A percentile compares a stretch with the other conserved stretches of the same genome.
These are phyloP conservation scores for Papilionanthe hybrid DNA, from an alignment of 116 monocot species.

Conservation along the genomic window DNA sequence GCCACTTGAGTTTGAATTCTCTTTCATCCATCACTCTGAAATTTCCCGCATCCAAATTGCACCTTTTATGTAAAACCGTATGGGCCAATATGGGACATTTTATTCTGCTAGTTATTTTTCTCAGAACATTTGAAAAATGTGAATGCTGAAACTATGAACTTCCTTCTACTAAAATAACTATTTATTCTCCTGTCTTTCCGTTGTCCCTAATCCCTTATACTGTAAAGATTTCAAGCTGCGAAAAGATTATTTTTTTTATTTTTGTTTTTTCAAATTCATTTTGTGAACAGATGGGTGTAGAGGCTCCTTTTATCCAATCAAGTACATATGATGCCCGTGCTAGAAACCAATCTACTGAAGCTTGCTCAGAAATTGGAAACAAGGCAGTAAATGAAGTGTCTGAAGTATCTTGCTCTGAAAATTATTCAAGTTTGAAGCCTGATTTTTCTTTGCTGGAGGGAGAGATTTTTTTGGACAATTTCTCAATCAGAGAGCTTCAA, in stretches of 20 bases:
- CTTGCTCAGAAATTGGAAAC: conserved; percentile 14
- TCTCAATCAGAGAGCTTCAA: conserved; percentile 46
- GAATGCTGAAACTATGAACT: not conserved
- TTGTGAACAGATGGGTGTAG: not conserved
- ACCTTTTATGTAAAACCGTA: not conserved
- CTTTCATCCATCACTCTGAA: not conserved
- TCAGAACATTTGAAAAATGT: not conserved
- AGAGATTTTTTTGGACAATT: conserved; percentile 37
- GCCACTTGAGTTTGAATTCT: not conserved
- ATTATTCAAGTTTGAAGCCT: conserved; percentile 20
- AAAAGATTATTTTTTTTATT: not conserved
- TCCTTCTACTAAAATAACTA: not conserved
- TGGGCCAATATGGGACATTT: not conserved
- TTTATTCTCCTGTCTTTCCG: not conserved
- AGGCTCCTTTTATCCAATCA: not conserved
- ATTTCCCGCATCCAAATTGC: not conserved
- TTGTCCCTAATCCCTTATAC: not conserved
- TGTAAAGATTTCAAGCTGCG: not conserved
- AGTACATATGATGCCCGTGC: not conserved
- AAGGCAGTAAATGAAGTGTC: conserved; percentile 7
- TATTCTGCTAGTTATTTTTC: not conserved
- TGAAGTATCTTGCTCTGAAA: conserved; percentile 19
- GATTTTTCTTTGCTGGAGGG: conserved; percentile 48
- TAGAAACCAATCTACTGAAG: conserved; percentile 3
- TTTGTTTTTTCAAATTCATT: not conserved